Evolutionary conservation across 1,284 basidiomycete genomes (phyloP).

Genomic region (Erythrobasidium hasegawianum): DNA sequence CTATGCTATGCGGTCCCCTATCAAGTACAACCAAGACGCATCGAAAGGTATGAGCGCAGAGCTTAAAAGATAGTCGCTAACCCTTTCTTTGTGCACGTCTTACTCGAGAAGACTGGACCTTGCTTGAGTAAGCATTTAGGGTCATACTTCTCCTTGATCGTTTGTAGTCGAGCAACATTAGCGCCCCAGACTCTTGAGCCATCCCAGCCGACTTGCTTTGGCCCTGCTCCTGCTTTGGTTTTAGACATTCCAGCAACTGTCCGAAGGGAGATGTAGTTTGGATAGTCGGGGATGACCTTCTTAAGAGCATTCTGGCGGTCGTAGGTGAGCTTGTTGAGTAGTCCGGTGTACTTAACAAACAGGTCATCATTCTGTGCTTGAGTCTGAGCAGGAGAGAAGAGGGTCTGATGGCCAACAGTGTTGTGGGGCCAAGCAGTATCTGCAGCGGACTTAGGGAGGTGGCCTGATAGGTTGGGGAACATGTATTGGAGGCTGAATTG

Average conservation of each 20-base stretch:
- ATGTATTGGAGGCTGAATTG: constrained; percentile 1
- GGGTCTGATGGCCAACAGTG: neutral
- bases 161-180: neutral
- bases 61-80: neutral
- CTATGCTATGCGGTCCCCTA: no score
- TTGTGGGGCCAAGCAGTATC: constrained; percentile 5
- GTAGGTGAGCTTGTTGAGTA: constrained; percentile 1
- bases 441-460: neutral
- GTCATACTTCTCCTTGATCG: constrained; percentile 5
- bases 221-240: neutral
- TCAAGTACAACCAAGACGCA: no score
- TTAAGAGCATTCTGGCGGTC: neutral
- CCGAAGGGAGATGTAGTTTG: neutral
- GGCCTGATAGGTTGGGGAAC: neutral
- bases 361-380: neutral
- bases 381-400: neutral
- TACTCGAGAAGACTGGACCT: neutral
- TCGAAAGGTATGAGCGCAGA: neutral
- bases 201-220: neutral
- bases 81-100: neutral
- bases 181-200: neutral
- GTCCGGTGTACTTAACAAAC: neutral
- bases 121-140: neutral
- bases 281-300: neutral
- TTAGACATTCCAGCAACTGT: neutral